Conservation (phyloP, 202 grass and related monocot species). For the Digitaria exilis region DNA sequence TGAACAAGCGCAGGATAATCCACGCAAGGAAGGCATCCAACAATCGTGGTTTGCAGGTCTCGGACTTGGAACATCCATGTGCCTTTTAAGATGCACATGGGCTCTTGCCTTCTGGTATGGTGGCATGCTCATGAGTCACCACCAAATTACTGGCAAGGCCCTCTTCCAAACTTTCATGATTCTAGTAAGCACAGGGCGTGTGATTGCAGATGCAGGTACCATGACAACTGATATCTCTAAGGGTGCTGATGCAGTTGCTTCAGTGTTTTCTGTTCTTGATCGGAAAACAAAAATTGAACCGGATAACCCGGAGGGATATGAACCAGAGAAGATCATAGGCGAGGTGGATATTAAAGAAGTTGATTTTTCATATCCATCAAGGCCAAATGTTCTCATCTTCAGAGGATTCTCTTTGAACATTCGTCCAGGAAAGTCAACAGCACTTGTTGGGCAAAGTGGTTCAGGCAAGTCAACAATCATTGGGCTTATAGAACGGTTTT, state of each 20-base stretch:
- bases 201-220: conserved; percentile 81
- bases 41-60: conserved; percentile 74
- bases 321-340: conserved; percentile 51
- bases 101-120: conserved; percentile 82
- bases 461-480: conserved; percentile 93
- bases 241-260: conserved; percentile 65
- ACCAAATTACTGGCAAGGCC: conserved; percentile 53
- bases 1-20: conserved; percentile 51
- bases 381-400: conserved; percentile 61
- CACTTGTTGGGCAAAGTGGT: conserved; percentile 86
- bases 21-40: conserved; percentile 54
- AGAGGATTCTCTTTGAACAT: conserved; percentile 72
- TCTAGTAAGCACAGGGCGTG: conserved; percentile 60
- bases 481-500: conserved; percentile 77
- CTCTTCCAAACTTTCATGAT: conserved; percentile 31
- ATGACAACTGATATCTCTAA: conserved; percentile 86
- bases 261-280: conserved; percentile 73
- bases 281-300: conserved; percentile 69
- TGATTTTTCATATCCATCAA: conserved; percentile 72
- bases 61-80: conserved; percentile 61
- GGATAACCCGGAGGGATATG: conserved; percentile 51
- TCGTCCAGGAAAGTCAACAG: conserved; percentile 67
- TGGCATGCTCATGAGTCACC: conserved; percentile 46
- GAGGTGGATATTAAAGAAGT: conserved; percentile 58
- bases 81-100: conserved; percentile 60